Percentiles rank a stretch among this genome's conserved stretches.
Evolutionary conservation across 257 asterid genomes (phyloP).

Genomic region (Ocimum tenuiflorum): DNA sequence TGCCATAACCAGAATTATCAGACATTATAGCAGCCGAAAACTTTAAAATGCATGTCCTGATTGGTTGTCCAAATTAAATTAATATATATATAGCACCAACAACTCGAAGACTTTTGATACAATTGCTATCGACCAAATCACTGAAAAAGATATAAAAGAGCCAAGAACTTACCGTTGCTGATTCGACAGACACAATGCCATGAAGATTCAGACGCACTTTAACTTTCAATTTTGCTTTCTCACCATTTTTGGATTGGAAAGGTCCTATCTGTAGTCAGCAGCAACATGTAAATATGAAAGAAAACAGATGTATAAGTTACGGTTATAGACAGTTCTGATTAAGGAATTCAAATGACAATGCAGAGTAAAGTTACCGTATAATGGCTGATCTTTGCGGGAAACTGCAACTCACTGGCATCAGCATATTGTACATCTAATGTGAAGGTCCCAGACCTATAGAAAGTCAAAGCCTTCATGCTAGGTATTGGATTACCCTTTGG

Average conservation of each 20-base stretch:
- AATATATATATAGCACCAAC: background rate
- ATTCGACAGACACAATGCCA: constrained; percentile 72
- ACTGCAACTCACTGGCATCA: constrained; percentile 67
- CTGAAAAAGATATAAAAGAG: background rate
- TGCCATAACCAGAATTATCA: background rate
- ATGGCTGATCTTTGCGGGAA: constrained; percentile 69
- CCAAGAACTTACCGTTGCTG: constrained; percentile 66
- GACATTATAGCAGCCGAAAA: background rate
- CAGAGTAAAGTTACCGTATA: constrained; percentile 49
- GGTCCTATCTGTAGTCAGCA: constrained; percentile 63
- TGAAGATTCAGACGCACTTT: constrained; percentile 79
- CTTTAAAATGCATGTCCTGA: too few species aligned
- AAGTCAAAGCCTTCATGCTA: constrained; percentile 84
- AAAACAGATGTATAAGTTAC: background rate
- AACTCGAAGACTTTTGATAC: background rate
- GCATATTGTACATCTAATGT: constrained; percentile 63
- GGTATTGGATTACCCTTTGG: constrained; percentile 89
- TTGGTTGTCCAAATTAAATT: too few species aligned
- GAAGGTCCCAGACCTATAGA: constrained; percentile 68
- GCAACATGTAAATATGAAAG: background rate
- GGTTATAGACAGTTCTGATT: background rate
- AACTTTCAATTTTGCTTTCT: constrained; percentile 64
- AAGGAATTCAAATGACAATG: background rate
- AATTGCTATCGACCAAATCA: background rate
- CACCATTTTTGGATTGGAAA: constrained; percentile 56